Conservation (phyloP, 306 rosid species). For the Benincasa hispida region DNA sequence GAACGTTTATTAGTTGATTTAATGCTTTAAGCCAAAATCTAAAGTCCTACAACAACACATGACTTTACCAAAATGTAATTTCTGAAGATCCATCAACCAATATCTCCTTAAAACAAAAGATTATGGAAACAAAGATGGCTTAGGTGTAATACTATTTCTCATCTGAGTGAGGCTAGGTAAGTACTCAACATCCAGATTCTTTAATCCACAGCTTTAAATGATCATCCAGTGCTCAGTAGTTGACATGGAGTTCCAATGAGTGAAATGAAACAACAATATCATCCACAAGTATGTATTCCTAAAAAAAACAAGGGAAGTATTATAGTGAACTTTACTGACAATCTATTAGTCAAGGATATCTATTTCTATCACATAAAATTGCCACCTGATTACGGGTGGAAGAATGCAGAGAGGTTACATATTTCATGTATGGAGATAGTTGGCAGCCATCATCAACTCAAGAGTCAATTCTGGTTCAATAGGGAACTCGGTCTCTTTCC, state of each 20-base stretch:
- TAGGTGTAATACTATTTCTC: neutral
- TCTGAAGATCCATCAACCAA: neutral
- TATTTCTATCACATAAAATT: neutral
- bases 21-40: neutral
- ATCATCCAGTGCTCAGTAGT: neutral
- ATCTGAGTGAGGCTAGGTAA: neutral
- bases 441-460: slow-evolving; percentile 95
- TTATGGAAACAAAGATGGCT: neutral
- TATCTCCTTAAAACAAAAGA: neutral
- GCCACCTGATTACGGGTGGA: slow-evolving; percentile 15
- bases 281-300: neutral
- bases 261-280: neutral
- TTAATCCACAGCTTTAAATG: neutral
- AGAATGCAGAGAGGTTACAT: slow-evolving; percentile 5
- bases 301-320: neutral
- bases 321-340: neutral
- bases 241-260: slow-evolving; percentile 1
- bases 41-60: neutral
- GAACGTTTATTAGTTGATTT: neutral
- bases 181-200: neutral
- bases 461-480: slow-evolving; percentile 84
- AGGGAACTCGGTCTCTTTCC: slow-evolving; percentile 80
- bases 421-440: slow-evolving; percentile 71
- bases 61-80: neutral
- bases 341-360: neutral